Evolutionary conservation across 768 basidiomycete genomes (phyloP), one percentile per base, ranked within the genome.

Genomic region (Boletellus sp.): DNA sequence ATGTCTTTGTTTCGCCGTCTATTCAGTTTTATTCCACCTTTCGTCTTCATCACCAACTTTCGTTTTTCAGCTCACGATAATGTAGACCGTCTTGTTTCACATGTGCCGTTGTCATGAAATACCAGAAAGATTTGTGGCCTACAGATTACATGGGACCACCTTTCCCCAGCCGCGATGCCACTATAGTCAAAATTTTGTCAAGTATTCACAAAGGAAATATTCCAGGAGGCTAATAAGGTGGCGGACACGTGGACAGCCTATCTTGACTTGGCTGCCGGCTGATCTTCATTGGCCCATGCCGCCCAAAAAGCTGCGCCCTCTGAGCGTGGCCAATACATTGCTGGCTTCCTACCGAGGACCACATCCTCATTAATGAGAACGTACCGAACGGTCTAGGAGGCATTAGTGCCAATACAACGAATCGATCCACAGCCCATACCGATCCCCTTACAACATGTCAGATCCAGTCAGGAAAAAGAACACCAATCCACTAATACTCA

Each of bases 321-420:
- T 2, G 80, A 81, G 54, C 79, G 78, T 34, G 76, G 74, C 85
- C 90, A 96, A 63, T 93, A 94, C 55, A 81, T 70, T 1, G 90
- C 82, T 6, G 78, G 69, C 15, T 73, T 72, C 46, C 79, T 72
- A 1, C 85, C 85, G 39, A 77, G 78, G 8, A 88, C 89, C 4
- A 85, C 84, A 12, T 76, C 78, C 47, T 81, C 82, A 19, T 83
- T 84, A 44, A 96, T 80, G 39, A 94, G 80, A n/a, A 93, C 86
- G 67, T 92, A 84, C 41, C 84, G 78, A 28, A 92, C 79, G 47
- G 84, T 78, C 87, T 93, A 54, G 22, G 45, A 38, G 12, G 42
- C 11, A 26, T 59, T 24, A 65, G 55, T 41, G 20, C 42, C 42
- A 28, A n/a, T 9, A 11, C 13, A 50, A 24, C 42, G 22, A 11